Evolutionary conservation across 2,329 filamentous ascomycete genomes (phyloP).

Genomic region (Claviceps digitariae): DNA sequence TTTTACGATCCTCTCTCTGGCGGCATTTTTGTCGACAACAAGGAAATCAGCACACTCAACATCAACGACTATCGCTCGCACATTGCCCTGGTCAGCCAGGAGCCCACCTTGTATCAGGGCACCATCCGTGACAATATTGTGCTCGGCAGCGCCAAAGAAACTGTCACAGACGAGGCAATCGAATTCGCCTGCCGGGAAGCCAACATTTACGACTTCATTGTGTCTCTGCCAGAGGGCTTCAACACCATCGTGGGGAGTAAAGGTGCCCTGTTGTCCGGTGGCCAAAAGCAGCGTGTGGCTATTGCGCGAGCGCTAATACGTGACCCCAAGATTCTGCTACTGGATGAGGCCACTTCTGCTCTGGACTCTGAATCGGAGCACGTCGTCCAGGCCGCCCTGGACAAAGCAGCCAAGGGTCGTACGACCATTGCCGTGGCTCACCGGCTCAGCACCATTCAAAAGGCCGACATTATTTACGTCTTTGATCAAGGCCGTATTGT

Average conservation of each 20-base stretch:
- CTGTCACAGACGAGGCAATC: slow-evolving; percentile 58
- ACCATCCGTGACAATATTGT: slow-evolving; percentile 84
- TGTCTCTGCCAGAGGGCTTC: slow-evolving; percentile 75
- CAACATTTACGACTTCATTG: slow-evolving; percentile 87
- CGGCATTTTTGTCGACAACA: slow-evolving; percentile 67
- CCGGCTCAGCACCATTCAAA: slow-evolving; percentile 81
- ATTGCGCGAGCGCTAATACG: slow-evolving; percentile 84
- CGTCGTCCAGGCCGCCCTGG: slow-evolving; percentile 67
- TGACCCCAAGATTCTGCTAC: slow-evolving; percentile 74
- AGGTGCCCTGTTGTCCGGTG: slow-evolving; percentile 72
- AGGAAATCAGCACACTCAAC: slow-evolving; percentile 69
- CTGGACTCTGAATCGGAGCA: slow-evolving; percentile 67
- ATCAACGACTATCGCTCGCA: slow-evolving; percentile 74
- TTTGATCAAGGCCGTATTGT: slow-evolving; percentile 81
- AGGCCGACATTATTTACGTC: slow-evolving; percentile 92
- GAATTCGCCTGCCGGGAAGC: slow-evolving; percentile 74
- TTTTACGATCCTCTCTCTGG: slow-evolving; percentile 87
- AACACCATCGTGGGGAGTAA: slow-evolving; percentile 77
- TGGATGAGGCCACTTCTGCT: slow-evolving; percentile 70
- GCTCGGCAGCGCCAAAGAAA: slow-evolving; percentile 54
- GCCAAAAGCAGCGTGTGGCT: slow-evolving; percentile 88
- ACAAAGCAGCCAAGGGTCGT: slow-evolving; percentile 68
- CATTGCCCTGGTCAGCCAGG: slow-evolving; percentile 82
- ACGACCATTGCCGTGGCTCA: slow-evolving; percentile 94
- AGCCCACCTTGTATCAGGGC: slow-evolving; percentile 89